Conservation (phyloP, 139 green algal genomes). For the Picochlorum sp. region DNA sequence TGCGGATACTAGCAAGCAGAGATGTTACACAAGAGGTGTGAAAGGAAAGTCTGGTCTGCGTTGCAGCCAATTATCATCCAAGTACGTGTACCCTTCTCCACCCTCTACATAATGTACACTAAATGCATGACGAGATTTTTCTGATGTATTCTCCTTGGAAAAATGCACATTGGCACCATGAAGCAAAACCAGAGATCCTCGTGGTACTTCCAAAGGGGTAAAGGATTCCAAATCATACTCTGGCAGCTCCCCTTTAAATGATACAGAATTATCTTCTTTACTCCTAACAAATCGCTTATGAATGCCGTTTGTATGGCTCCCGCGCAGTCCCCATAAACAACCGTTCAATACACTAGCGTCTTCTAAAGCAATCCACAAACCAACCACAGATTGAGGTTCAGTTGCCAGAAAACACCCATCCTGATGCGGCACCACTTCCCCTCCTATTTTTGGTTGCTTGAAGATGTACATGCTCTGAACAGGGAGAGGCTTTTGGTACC, state of each 20-base stretch:
- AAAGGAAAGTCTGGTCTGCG: constrained; percentile 46
- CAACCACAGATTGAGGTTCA: constrained; percentile 64
- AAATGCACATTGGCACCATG: constrained; percentile 75
- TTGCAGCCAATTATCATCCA: constrained; percentile 74
- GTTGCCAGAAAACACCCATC: constrained; percentile 91
- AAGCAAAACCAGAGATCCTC: constrained; percentile 78
- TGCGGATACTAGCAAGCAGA: background rate
- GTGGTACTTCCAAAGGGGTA: constrained; percentile 60
- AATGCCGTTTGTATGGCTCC: constrained; percentile 38
- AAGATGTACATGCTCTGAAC: constrained; percentile 68
- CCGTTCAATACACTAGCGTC: constrained; percentile 82
- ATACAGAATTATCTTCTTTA: constrained; percentile 22
- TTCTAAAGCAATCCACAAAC: constrained; percentile 92
- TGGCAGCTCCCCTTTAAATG: constrained; percentile 38
- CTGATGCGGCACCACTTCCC: constrained; percentile 83
- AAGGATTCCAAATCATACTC: constrained; percentile 52
- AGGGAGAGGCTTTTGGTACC: constrained; percentile 66
- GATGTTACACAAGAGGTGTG: constrained; percentile 37
- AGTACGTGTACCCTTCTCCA: constrained; percentile 33
- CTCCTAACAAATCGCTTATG: constrained; percentile 33
- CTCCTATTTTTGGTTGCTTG: constrained; percentile 85
- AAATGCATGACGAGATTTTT: constrained; percentile 64
- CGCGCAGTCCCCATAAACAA: constrained; percentile 78
- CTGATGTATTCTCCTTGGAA: constrained; percentile 35
- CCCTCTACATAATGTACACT: constrained; percentile 75